Evolutionary conservation across 2,329 filamentous ascomycete genomes (phyloP), one percentile per base, ranked within the genome.

Genomic region (Colletotrichum limetticola): DNA sequence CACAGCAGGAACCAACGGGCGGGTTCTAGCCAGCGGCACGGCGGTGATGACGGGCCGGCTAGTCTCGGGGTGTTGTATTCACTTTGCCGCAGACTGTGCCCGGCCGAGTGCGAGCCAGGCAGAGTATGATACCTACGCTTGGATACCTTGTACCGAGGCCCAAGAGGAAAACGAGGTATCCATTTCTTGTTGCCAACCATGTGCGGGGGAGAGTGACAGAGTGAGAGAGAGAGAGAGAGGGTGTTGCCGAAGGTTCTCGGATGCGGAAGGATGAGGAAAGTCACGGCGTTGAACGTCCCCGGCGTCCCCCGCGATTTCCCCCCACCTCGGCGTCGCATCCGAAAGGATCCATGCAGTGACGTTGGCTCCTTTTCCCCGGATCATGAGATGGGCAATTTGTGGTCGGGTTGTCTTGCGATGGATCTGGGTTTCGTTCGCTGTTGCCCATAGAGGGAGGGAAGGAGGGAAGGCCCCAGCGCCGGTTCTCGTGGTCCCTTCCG

Each of bases 401-500:
- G 56, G 24, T 32, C 24, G 28, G 16, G 11, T 66, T 19, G 16
- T n/a, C 46, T 58, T 70, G 30, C 37, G 35, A 72, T 42, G 52
- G 69, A 9, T 42, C 12, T 42, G 35, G 35, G 6, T n/a, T 46
- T 16, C 35, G 35, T 42, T 42, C 12, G 35, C 16, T 42, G 42
- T 46, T 46, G 19, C 42, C 42, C 16, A 9, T 19, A 7, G 19
- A n/a, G 7, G 14, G 0, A 19, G 49, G 60, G 58, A 49, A 8
- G 42, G 16, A 49, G 16, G 42, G 42, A n/a, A 59, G 61, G 65
- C 30, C 65, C 69, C 69, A 63, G 35, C 58, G 53, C 68, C 66
- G 74, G 53, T 74, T 75, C 62, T 75, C 74, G 68, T 42, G 37
- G 37, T 59, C 65, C 37, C 56, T 75, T 69, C 74, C 72, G 72